Base-by-base conservation (phyloP, 2,329 filamentous ascomycete genomes). In the Thelonectria olida region DNA sequence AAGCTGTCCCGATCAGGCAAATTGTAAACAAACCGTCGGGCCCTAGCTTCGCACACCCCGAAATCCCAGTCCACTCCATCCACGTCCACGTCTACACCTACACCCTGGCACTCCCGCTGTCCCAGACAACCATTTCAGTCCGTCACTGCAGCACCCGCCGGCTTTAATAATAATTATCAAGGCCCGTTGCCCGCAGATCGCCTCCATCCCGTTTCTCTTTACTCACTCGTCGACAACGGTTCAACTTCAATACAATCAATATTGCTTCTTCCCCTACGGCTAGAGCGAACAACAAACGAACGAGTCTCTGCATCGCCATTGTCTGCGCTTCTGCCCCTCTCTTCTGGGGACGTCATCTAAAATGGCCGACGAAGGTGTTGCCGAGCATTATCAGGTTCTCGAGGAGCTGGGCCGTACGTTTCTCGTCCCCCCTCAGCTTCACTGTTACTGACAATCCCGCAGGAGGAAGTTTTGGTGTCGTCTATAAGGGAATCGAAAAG, bases 401-500 rank as follows among this genome's bases (percentile, higher is more conserved):
- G 95, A 98, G 84, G 96, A 98, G 83, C 85, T 98, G 73, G 95
- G 95, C 74, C 94, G 94, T 96, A 82, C 82, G 92, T 88, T 62
- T 38, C 25, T 23, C 12, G 12, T 12, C 8, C 49, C 48, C 31
- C 23, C 27, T 25, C 28, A 13, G 22, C 41, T 17, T 28, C 20
- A 4, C 27, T n/a, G 19, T 36, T n/a, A n/a, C 66, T 72, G 20
- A 62, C 42, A 48, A n/a, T 17, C 34, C n/a, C 12, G 42, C 72
- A 96, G 93, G 92, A 78, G 95, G 95, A 61, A 97, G 94, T 77
- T 99, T 99, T 77, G 96, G 96, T 58, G 89, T 95, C 44, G 96
- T 99, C 28, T 99, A 97, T 85, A 97, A 97, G 78, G 96, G 93
- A 51, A 94, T 97, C 73, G 93, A 98, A 73, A 92, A 90, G 75